Evolutionary conservation across 1,284 basidiomycete genomes (phyloP), one percentile per base, ranked within the genome.

Genomic region (Apiotrichum veenhuisii): DNA sequence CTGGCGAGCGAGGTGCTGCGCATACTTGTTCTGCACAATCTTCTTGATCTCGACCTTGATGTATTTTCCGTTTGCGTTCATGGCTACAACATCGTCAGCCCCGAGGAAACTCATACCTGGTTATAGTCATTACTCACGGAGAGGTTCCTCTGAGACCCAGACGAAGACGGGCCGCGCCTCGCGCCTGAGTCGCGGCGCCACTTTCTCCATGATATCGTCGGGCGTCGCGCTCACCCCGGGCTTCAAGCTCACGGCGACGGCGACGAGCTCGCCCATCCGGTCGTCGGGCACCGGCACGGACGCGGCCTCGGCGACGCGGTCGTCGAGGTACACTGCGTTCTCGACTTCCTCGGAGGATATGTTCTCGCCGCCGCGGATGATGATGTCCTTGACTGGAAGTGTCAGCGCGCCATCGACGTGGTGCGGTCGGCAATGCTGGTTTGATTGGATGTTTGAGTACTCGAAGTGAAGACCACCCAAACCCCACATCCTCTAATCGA

Each of bases 281-380:
- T 50, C 34, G 42, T 67, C 61, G 1, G 73, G 73, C 0, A 75
- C 62, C 0, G 70, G 59, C 1, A 75, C 59, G 12, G 70, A 71
- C 5, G 65, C 67, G 5, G 63, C 69, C 61, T 75, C 72, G 11
- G 58, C 53, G 5, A 75, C 59, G 11, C 64, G 55, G 11, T 62
- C 53, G 52, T 71, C 65, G 15, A 63, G 55, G 46, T 66, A 71
- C 9, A 74, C 44, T 11, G 69, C 73, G 50, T 73, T 71, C 59
- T 75, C 73, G 8, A 74, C 64, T 34, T 73, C 71, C 0, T 63
- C 58, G 2, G 68, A 70, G 0, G 71, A 74, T 71, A 75, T 72
- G 54, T 75, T 73, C 59, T 74, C 72, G 5, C 71, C 71, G 27
- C 71, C 73, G 11, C 71, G 70, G 27, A 71, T 71, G 47, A 72